These are phyloP conservation scores for Graphiopsis chlorocephala DNA, from an alignment of 2,329 filamentous ascomycete genomes.

Conservation along the genomic window DNA sequence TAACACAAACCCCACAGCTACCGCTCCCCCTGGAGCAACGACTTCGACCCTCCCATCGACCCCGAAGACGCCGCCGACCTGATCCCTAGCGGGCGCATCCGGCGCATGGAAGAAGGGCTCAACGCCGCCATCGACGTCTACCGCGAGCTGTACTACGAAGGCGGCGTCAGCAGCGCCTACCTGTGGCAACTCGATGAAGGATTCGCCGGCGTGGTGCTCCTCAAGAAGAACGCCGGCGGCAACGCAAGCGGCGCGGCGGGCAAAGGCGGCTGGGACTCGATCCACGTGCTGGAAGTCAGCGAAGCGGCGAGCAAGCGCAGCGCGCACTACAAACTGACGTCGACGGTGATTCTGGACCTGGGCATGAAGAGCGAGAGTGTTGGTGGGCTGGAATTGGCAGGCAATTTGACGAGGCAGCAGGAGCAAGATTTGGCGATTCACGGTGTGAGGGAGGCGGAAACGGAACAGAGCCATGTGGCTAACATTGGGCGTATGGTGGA, in stretches of 20 bases:
- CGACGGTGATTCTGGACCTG: slow-evolving; percentile 89
- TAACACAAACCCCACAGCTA: slow-evolving; percentile 46
- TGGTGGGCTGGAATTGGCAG: slow-evolving; percentile 86
- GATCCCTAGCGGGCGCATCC: slow-evolving; percentile 82
- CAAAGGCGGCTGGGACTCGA: slow-evolving; percentile 80
- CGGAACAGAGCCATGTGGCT: slow-evolving; percentile 88
- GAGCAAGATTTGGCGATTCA: slow-evolving; percentile 81
- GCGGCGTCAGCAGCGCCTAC: slow-evolving; percentile 92
- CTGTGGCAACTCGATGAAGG: slow-evolving; percentile 98
- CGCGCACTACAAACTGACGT: slow-evolving; percentile 96
- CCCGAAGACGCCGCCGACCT: slow-evolving; percentile 72
- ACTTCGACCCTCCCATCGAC: slow-evolving; percentile 88
- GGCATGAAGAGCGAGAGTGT: slow-evolving; percentile 66
- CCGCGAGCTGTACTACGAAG: slow-evolving; percentile 94
- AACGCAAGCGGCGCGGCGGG: slow-evolving; percentile 14
- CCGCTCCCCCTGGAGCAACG: slow-evolving; percentile 97
- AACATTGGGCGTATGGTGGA: slow-evolving; percentile 94
- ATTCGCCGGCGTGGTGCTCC: slow-evolving; percentile 89
- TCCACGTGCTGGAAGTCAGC: slow-evolving; percentile 96
- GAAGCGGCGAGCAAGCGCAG: slow-evolving; percentile 73
- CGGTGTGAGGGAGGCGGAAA: slow-evolving; percentile 52
- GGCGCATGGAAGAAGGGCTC: slow-evolving; percentile 88
- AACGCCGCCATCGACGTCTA: slow-evolving; percentile 98
- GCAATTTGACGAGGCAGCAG: slow-evolving; percentile 96
- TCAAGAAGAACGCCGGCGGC: slow-evolving; percentile 77